phyloP scores from a whole-genome alignment of 2,329 filamentous ascomycete species.

The Didymella segeticola region DNA sequence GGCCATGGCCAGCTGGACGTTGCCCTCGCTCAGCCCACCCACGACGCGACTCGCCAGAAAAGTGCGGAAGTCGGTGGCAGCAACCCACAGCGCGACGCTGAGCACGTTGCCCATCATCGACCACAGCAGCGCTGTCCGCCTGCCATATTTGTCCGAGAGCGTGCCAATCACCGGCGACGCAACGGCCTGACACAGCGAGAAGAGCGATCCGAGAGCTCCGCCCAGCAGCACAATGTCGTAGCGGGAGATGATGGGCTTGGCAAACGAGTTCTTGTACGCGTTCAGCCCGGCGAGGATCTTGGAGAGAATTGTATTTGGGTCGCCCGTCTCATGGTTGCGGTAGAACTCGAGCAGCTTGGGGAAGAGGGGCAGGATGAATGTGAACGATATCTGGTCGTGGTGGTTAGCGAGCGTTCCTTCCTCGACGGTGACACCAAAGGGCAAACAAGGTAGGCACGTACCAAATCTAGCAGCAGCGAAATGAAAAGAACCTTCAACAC shows the following conservation, averaged over 20 bases:
- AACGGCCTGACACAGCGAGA: slow-evolving; percentile 89
- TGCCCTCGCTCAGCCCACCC: slow-evolving; percentile 93
- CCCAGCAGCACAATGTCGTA: slow-evolving; percentile 97
- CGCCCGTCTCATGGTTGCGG: slow-evolving; percentile 76
- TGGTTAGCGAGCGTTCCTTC: slow-evolving; percentile 20
- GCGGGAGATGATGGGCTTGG: slow-evolving; percentile 89
- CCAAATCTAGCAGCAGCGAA: slow-evolving; percentile 87
- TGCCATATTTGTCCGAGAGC: slow-evolving; percentile 87
- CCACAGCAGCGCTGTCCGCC: slow-evolving; percentile 83
- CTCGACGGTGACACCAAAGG: slow-evolving; percentile 17
- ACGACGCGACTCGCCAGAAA: slow-evolving; percentile 94
- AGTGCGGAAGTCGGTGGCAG: slow-evolving; percentile 91
- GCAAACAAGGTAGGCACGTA: slow-evolving; percentile 62
- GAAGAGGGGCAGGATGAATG: slow-evolving; percentile 96
- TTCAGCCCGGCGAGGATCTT: slow-evolving; percentile 84
- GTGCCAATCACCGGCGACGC: slow-evolving; percentile 90
- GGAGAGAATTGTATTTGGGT: slow-evolving; percentile 71
- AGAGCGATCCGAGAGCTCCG: slow-evolving; percentile 90
- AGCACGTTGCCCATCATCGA: slow-evolving; percentile 94
- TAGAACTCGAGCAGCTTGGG: slow-evolving; percentile 97
- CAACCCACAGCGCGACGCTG: slow-evolving; percentile 92
- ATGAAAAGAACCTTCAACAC: slow-evolving; percentile 88
- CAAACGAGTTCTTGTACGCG: slow-evolving; percentile 91
- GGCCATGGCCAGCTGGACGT: slow-evolving; percentile 93
- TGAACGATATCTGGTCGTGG: slow-evolving; percentile 87